Base-by-base conservation (phyloP, 257 asterid species). In the Lycium barbarum region DNA sequence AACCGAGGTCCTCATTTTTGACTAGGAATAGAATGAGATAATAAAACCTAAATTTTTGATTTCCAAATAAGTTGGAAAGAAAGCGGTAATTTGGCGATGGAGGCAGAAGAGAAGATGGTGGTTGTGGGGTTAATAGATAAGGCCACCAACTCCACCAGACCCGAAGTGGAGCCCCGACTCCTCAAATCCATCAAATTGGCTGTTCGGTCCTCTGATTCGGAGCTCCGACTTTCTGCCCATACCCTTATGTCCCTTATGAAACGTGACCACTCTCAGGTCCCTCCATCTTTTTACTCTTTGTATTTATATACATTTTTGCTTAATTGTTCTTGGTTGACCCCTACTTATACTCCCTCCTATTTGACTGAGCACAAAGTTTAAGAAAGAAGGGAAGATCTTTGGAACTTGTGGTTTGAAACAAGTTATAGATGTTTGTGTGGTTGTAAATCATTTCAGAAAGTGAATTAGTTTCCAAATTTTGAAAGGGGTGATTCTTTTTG, bases 211-310 rank as follows among this genome's bases (percentile, higher is more conserved):
- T 93, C 97, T 85, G 99, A 96, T 73, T 86, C 90, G 80, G 97
- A 96, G 91, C 95, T 96, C 79, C 96, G 97, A 17, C 63, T 86
- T 65, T 97, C 99, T 49, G 89, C 93, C 11, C 93, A 89, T 91
- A 95, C 98, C 93, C 96, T 96, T 73, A 88, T 91, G 87, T 91
- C 92, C 74, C 89, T 91, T 76, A 93, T 95, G 97, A 95, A 91
- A 87, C 98, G 97, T 47, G 91, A 95, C 55, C 98, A 95, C 85
- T 93, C 98, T 84, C 99, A 96, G 98, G 99, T 93, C 38, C 38
- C 33, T 45, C 26, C 17, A 35, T 36, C 14, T 40, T 66, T 26
- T 22, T 57, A 14, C 3, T 54, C 59, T 15, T 26, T 73, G 58
- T 26, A 40, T 73, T 26, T 26, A 26, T 26, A 15, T 26, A 5